These are phyloP conservation scores for Glycine tomentella DNA, from an alignment of 306 rosid species.

Conservation along the genomic window DNA sequence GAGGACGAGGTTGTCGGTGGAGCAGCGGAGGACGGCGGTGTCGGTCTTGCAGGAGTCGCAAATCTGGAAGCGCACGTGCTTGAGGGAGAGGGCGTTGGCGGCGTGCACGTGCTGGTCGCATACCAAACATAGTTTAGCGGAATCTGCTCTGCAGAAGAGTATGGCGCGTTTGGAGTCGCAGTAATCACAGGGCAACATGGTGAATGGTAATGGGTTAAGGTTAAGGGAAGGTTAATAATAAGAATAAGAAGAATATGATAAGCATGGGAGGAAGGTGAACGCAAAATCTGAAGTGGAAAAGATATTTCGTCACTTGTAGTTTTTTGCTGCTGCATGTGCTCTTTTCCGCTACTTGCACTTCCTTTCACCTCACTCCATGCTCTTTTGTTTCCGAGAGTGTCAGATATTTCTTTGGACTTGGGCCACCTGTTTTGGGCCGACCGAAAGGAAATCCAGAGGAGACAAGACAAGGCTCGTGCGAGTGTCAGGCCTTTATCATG, in stretches of 20 bases:
- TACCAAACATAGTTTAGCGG: conserved; percentile 53
- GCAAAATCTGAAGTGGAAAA: conserved; percentile 4
- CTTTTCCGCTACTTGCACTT: neutral
- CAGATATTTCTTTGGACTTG: neutral
- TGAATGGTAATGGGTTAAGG: too few species aligned
- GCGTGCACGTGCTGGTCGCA: conserved; percentile 66
- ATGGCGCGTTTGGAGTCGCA: conserved; percentile 53
- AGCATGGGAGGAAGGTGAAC: conserved; percentile 43
- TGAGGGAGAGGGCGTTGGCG: conserved; percentile 62
- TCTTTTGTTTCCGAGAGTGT: neutral
- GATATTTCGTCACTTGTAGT: conserved; percentile 18
- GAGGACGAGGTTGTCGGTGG: conserved; percentile 45
- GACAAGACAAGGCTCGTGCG: too few species aligned
- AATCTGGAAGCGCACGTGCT: conserved; percentile 57
- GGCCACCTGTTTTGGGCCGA: neutral
- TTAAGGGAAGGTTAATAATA: neutral
- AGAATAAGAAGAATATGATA: too few species aligned
- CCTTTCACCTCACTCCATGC: neutral
- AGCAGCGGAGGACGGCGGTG: conserved; percentile 43
- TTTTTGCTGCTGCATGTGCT: neutral
- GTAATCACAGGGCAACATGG: conserved; percentile 50
- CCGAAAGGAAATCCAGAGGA: too few species aligned
- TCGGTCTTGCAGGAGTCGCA: conserved; percentile 49
- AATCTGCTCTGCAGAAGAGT: conserved; percentile 54
- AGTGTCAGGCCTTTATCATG: too few species aligned